Percentiles rank a stretch among this genome's conserved stretches.
Conservation (phyloP, 192 early-diverging fungal genomes). For the Rhizophlyctis rosea region DNA sequence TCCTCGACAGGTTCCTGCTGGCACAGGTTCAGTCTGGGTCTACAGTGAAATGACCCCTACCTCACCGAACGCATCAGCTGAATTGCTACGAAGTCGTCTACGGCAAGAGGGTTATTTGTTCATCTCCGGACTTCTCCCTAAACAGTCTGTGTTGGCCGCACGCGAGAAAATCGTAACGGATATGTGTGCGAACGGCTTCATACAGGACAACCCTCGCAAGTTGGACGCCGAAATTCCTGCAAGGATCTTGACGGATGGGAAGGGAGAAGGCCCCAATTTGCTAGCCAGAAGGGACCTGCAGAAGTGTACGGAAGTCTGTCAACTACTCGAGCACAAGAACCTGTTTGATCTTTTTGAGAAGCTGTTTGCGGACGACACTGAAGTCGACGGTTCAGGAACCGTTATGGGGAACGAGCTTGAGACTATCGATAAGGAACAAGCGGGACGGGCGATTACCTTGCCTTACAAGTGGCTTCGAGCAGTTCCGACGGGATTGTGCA, state of each 20-base stretch:
- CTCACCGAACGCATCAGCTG: not conserved
- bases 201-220: not conserved
- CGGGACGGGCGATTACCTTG: conserved; percentile 12
- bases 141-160: not conserved
- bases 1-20: not conserved
- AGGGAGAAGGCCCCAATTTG: conserved; percentile 12
- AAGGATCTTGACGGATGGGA: not conserved
- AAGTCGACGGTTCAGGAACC: not conserved
- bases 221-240: not conserved
- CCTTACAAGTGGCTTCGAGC: conserved; percentile 49
- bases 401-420: not conserved
- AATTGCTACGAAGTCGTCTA: not conserved
- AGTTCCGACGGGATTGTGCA: conserved; percentile 33
- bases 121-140: not conserved
- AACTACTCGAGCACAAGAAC: conserved; percentile 27
- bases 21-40: not conserved
- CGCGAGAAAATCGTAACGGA: not conserved
- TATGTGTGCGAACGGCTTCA: not conserved
- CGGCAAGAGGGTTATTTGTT: not conserved
- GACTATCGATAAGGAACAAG: not conserved
- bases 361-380: conserved; percentile 7
- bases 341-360: conserved; percentile 17
- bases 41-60: not conserved
- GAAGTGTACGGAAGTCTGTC: not conserved
- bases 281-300: conserved; percentile 31